Evolutionary conservation across 805 yeast genomes (phyloP), one percentile per base, ranked within the genome.

Genomic region (Suhomyces xylopsoci): DNA sequence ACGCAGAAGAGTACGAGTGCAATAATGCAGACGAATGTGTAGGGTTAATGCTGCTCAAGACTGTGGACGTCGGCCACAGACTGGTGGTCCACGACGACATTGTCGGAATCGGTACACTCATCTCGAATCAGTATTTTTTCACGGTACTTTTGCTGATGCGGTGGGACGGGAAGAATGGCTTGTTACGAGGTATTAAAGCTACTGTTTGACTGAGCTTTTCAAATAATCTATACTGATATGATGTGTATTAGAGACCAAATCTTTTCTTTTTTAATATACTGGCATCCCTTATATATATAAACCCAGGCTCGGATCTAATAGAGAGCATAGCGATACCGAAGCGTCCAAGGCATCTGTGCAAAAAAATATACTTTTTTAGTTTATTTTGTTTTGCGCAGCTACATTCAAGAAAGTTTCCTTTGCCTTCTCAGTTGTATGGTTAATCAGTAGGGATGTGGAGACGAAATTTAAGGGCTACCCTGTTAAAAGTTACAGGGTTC

Each of bases 1-100:
- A 10, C 2, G 67, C 71, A 1, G 64, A 58, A 2, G 62, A 41
- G 17, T 58, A 42, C 6, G 62, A 47, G 15, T 17, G 45, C 12
- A 57, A n/a, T 45, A 73, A 63, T 2, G 52, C 65, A 2, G 67
- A 50, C 1, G 64, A 58, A 43, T 62, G 58, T 7, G 64, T 60
- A 5, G 73, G 59, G 32, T 65, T 61, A 26, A 70, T 55, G 20
- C 64, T 51, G n/a, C 57, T 55, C 42, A 72, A 59, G 7, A 68
- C 61, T 0, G 76, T 69, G 2, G 66, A 55, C 3, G 70, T 62
- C 2, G 76, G 67, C 40, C 59, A 55, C 2, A 53, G 34, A 19
- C 63, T 53, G 7, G 73, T 67, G 3, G 69, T 51, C 71, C 71
- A 68, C 14, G 57, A 26, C 4, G 54, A 41, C 5, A 51, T 12